These are phyloP conservation scores for Citrus maxima DNA, from an alignment of 345 rosid species.

Conservation along the genomic window DNA sequence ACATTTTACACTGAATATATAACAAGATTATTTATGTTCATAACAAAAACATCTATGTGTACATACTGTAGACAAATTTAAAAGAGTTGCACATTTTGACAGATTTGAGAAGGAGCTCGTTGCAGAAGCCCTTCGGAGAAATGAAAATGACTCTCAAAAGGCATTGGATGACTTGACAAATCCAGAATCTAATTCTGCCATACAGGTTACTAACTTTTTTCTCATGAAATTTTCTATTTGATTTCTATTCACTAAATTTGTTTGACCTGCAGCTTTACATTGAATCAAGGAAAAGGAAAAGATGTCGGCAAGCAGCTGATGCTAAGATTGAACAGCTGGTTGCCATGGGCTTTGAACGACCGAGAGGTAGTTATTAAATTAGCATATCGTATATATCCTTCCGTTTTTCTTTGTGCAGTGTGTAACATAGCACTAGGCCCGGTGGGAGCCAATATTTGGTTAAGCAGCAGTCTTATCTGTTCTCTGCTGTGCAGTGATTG, in stretches of 20 bases:
- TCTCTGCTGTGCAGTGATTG: slow-evolving; percentile 43
- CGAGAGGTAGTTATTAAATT: slow-evolving; percentile 43
- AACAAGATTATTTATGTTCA: background rate
- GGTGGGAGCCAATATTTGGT: background rate
- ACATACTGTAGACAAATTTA: background rate
- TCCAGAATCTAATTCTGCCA: slow-evolving; percentile 56
- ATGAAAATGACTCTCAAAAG: slow-evolving; percentile 73
- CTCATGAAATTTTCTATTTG: background rate
- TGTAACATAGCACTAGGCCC: background rate
- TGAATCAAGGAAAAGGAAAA: slow-evolving; percentile 72
- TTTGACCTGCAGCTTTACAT: slow-evolving; percentile 47
- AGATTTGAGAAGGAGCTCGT: slow-evolving; percentile 84
- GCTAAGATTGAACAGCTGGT: slow-evolving; percentile 57
- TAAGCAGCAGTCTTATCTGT: background rate
- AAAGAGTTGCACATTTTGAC: slow-evolving; percentile 23
- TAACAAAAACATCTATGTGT: background rate
- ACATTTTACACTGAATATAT: background rate
- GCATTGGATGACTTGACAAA: slow-evolving; percentile 90
- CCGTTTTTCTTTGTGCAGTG: background rate
- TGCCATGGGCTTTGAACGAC: slow-evolving; percentile 87
- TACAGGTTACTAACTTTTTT: slow-evolving; percentile 48
- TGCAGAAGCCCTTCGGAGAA: slow-evolving; percentile 87
- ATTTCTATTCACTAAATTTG: background rate
- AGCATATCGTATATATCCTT: background rate
- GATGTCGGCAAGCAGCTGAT: slow-evolving; percentile 31